Evolutionary conservation across 441 rosid species (phyloP).

Genomic region (Arabidopsis lyrata): DNA sequence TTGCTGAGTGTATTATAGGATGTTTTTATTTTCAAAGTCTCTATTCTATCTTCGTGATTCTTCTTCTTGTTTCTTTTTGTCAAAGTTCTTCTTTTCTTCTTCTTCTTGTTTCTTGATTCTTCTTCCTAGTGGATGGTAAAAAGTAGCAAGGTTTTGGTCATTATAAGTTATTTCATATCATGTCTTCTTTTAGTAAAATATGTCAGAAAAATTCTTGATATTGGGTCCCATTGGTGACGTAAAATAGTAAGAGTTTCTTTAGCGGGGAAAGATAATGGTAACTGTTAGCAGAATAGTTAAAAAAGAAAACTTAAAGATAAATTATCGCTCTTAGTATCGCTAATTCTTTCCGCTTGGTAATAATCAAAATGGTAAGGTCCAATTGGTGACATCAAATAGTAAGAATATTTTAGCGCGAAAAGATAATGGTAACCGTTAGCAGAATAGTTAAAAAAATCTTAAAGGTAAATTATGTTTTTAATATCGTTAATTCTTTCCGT

Average conservation of each 20-base stretch:
- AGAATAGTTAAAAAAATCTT: too few species aligned
- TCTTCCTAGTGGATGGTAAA: not conserved
- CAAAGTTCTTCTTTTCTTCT: too few species aligned
- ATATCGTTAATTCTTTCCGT: too few species aligned
- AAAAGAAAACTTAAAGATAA: not conserved
- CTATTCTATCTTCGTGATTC: constrained; percentile 3
- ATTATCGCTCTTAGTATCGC: not conserved
- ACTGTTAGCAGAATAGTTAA: too few species aligned
- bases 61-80: constrained; percentile 16
- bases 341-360: not conserved
- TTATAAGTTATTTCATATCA: not conserved
- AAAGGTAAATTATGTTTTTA: too few species aligned
- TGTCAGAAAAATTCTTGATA: not conserved
- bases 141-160: constrained; percentile 8
- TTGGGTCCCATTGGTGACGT: not conserved
- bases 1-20: constrained; percentile 43
- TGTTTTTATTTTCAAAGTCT: not conserved
- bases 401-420: too few species aligned
- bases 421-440: too few species aligned
- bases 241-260: not conserved
- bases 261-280: not conserved
- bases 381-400: too few species aligned
- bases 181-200: not conserved
- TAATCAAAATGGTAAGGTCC: not conserved
- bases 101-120: constrained; percentile 8